phyloP scores from a whole-genome alignment of 345 rosid species.

The Murraya koenigii region DNA sequence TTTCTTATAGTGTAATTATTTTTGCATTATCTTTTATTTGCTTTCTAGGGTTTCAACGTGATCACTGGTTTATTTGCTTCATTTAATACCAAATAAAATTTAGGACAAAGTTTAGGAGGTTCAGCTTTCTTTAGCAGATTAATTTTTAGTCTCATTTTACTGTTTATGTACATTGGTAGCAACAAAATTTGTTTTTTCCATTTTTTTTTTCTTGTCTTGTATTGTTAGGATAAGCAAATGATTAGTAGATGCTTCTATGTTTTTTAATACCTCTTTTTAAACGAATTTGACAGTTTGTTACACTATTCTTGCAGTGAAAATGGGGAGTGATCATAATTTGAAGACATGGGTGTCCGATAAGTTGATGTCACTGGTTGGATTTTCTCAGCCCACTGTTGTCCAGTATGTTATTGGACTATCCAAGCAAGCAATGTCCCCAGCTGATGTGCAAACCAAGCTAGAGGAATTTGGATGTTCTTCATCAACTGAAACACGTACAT shows the following conservation, averaged over 20 bases:
- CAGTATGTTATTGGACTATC: conserved; percentile 71
- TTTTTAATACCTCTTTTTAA: not conserved
- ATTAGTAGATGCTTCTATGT: no score
- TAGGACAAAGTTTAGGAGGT: not conserved
- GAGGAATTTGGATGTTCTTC: conserved; percentile 51
- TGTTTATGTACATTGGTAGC: not conserved
- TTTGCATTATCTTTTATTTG: not conserved
- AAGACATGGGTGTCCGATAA: conserved; percentile 87
- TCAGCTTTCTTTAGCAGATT: not conserved
- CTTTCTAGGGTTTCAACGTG: not conserved
- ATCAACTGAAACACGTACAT: conserved; percentile 46
- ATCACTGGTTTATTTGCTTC: not conserved
- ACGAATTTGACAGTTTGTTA: not conserved
- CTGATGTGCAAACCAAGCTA: conserved; percentile 49
- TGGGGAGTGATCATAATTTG: conserved; percentile 54
- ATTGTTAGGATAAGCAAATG: not conserved
- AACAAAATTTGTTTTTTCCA: not conserved
- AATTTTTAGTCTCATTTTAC: not conserved
- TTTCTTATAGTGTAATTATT: not conserved
- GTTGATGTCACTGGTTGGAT: conserved; percentile 70
- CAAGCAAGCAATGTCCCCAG: conserved; percentile 61
- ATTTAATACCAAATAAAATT: not conserved
- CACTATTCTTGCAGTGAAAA: conserved; percentile 29
- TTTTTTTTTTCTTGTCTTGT: not conserved
- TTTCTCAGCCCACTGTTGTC: conserved; percentile 66